These are phyloP conservation scores for Tylopilus sp. DNA, from an alignment of 768 basidiomycete genomes.

Conservation along the genomic window DNA sequence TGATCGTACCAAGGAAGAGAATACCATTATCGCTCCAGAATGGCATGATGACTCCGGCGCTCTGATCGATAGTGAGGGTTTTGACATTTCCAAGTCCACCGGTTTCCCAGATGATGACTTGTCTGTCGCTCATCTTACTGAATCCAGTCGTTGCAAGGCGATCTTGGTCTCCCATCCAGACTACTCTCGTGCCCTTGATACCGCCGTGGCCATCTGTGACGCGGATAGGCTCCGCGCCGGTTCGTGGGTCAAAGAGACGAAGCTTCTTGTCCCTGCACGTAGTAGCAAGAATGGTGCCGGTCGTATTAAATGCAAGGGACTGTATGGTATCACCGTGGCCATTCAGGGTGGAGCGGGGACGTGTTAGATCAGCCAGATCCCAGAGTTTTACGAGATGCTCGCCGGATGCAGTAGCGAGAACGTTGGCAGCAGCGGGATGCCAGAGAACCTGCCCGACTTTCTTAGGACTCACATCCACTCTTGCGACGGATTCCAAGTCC, in stretches of 20 bases:
- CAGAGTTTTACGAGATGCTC: slow-evolving; percentile 89
- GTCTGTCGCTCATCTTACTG: slow-evolving; percentile 93
- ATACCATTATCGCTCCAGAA: slow-evolving; percentile 97
- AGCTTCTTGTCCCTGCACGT: slow-evolving; percentile 93
- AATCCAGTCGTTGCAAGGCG: slow-evolving; percentile 94
- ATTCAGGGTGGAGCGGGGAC: slow-evolving; percentile 53
- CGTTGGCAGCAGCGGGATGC: slow-evolving; percentile 86
- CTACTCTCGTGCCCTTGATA: slow-evolving; percentile 86
- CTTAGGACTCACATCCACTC: slow-evolving; percentile 73
- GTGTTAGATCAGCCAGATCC: slow-evolving; percentile 79
- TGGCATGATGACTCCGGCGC: slow-evolving; percentile 93
- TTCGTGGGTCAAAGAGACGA: slow-evolving; percentile 86
- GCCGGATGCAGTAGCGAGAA: slow-evolving; percentile 77
- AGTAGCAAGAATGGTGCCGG: slow-evolving; percentile 79
- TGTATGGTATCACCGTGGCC: slow-evolving; percentile 91
- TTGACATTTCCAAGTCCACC: slow-evolving; percentile 72
- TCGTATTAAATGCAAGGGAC: slow-evolving; percentile 74
- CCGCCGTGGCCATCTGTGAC: slow-evolving; percentile 86
- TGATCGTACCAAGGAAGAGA: slow-evolving; percentile 67
- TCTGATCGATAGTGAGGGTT: slow-evolving; percentile 79
- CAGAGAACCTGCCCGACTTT: slow-evolving; percentile 94
- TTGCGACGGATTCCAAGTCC: slow-evolving; percentile 84
- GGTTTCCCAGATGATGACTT: slow-evolving; percentile 88
- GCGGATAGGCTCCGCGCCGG: slow-evolving; percentile 78
- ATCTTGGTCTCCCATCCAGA: slow-evolving; percentile 89